phyloP scores from a whole-genome alignment of 2,329 filamentous ascomycete species.

The Graphiopsis chlorocephala region DNA sequence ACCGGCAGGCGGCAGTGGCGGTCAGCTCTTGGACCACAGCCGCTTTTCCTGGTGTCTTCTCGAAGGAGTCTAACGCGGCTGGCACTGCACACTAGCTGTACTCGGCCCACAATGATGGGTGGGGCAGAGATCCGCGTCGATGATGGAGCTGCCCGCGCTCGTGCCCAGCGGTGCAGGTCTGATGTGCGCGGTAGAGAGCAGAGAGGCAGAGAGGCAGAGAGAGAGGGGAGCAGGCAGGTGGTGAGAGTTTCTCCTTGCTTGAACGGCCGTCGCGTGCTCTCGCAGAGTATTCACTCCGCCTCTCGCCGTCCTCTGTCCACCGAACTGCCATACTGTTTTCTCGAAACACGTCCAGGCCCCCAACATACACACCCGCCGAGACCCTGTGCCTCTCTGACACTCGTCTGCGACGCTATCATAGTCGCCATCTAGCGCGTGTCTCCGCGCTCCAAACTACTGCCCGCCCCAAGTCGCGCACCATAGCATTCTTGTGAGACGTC shows the following conservation, averaged over 20 bases:
- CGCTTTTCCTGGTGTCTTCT: slow-evolving; percentile 14
- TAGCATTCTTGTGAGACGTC: not conserved
- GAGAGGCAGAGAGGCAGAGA: not conserved
- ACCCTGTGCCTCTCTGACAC: slow-evolving; percentile 14
- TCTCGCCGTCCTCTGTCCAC: not conserved
- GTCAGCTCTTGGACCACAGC: not conserved
- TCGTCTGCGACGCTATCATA: slow-evolving; percentile 10
- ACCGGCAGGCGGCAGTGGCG: slow-evolving; percentile 10
- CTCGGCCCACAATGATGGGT: not conserved
- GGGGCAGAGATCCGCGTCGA: slow-evolving; percentile 13
- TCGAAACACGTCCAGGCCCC: not conserved
- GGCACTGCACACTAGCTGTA: not conserved
- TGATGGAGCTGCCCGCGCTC: slow-evolving; percentile 15
- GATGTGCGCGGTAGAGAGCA: not conserved
- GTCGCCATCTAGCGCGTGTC: slow-evolving; percentile 7
- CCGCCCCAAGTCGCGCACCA: slow-evolving; percentile 3
- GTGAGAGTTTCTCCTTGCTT: slow-evolving; percentile 16
- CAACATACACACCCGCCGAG: not conserved
- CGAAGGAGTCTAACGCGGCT: slow-evolving; percentile 6
- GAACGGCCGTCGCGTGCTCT: slow-evolving; percentile 9
- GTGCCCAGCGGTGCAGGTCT: slow-evolving; percentile 12
- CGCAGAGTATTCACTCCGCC: slow-evolving; percentile 7
- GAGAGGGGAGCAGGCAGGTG: not conserved
- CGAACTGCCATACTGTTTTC: not conserved
- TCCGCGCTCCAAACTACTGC: not conserved